Evolutionary conservation across 208 protist species (phyloP), one percentile per base, ranked within the genome.

Genomic region (Blechomonas ayalai): DNA sequence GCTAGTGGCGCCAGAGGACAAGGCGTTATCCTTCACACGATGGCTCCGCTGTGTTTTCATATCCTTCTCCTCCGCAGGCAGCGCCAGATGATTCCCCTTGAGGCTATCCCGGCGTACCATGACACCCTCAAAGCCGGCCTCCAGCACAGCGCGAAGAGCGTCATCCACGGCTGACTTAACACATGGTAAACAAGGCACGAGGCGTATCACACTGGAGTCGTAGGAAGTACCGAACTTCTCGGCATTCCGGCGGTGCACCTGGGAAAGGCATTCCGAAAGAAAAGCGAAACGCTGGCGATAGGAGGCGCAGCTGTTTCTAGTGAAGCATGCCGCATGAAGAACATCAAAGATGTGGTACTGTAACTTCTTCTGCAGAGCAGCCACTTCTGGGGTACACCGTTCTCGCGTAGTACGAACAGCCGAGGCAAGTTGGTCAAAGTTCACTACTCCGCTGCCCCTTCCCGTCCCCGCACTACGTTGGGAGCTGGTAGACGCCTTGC

Each of bases 331-430:
- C 4, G 76, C 61, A 54, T 93, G 83, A 18, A 93, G 59, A 24
- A 90, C 54, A 44, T 93, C 84, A 36, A 93, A 93, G n/a, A 82
- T 62, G 52, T 93, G 84, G 51, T 83, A 87, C 63, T 93, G 77
- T 32, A 93, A 35, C 50, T 76, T 48, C 5, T 31, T 33, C 36
- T 93, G 84, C 34, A 90, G 55, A n/a, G 62, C 59, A 20, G 43
- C 60, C 15, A 83, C 51, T 25, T 64, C 73, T 6, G 69, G 61
- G 3, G 84, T 89, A 40, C 65, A 59, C 16, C 48, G 34, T 6
- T 69, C 66, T 0, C 73, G 68, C 13, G 64, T 84, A 2, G 84
- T 88, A 39, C 84, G 79, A n/a, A 92, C 76, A 4, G 80, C 80
- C 1, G 80, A 86, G 22, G 67, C 65, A 8, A 92, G 60, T 26